Evolutionary conservation across 352 stramenopile species (phyloP).

Genomic region (Phytophthora constricta): DNA sequence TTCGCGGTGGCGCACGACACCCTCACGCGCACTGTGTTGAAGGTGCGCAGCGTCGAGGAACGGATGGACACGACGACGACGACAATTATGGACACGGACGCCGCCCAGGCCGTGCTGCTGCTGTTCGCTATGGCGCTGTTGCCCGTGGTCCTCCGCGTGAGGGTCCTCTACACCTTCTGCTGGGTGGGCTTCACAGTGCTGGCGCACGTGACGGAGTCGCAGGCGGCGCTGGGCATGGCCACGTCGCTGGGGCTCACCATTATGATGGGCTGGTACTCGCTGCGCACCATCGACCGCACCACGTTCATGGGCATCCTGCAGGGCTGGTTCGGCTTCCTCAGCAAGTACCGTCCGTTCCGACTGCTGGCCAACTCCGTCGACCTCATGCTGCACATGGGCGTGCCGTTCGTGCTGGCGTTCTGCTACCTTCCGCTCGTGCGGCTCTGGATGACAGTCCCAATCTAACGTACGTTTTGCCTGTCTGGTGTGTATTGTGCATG

Average conservation of each 20-base stretch:
- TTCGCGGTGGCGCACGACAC: constrained; percentile 37
- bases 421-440: constrained; percentile 52
- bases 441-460: constrained; percentile 56
- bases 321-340: constrained; percentile 55
- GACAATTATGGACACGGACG: constrained; percentile 21
- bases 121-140: constrained; percentile 49
- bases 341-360: constrained; percentile 41
- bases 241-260: constrained; percentile 56
- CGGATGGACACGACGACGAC: background rate
- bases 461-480: constrained; percentile 41
- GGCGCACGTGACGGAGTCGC: constrained; percentile 38
- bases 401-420: constrained; percentile 47
- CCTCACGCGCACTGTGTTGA: constrained; percentile 39
- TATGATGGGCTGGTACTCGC: constrained; percentile 66
- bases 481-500: constrained; percentile 1
- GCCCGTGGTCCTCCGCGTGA: constrained; percentile 42
- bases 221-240: constrained; percentile 47
- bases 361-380: constrained; percentile 49
- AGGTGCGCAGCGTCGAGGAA: constrained; percentile 35
- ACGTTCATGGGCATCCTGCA: constrained; percentile 59
- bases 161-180: constrained; percentile 57
- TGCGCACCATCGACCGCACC: constrained; percentile 45
- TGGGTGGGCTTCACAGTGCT: constrained; percentile 47
- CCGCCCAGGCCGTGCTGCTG: constrained; percentile 37
- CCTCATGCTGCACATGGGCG: constrained; percentile 49